A percentile compares a stretch with the other conserved stretches of the same genome.
Conservation (phyloP, 768 basidiomycete species). For the Lentinula sp. region DNA sequence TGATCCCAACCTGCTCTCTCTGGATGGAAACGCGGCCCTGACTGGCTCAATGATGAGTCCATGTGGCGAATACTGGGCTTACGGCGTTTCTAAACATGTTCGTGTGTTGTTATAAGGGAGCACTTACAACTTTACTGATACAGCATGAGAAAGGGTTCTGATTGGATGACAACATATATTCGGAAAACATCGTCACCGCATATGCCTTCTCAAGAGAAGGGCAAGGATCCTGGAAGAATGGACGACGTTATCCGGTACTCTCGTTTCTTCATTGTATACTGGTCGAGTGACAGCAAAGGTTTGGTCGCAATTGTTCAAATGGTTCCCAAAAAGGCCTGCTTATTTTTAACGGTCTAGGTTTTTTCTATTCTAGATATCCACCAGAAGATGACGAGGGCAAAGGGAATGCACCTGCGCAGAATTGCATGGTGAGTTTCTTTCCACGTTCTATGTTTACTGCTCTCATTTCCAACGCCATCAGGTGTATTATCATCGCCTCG, state of each 20-base stretch:
- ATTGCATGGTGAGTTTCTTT: neutral
- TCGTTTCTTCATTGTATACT: constrained; percentile 1
- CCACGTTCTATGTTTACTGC: too few species aligned
- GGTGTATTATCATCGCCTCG: constrained; percentile 2
- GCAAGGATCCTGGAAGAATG: constrained; percentile 2
- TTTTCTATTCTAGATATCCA: constrained; percentile 4
- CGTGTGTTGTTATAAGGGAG: neutral
- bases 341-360: neutral
- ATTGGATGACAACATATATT: constrained; percentile 3
- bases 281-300: constrained; percentile 4
- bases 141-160: neutral
- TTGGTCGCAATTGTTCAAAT: neutral
- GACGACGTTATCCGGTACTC: neutral
- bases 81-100: constrained; percentile 5
- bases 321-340: neutral
- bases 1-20: neutral
- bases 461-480: neutral
- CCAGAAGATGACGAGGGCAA: constrained; percentile 2
- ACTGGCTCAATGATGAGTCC: constrained; percentile 2
- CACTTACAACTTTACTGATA: neutral
- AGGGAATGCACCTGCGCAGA: neutral
- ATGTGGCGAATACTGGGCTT: constrained; percentile 2
- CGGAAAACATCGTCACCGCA: constrained; percentile 3
- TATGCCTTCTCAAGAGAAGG: constrained; percentile 1
- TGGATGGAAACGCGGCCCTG: neutral